phyloP scores from a whole-genome alignment of 2,329 filamentous ascomycete species.

The Leptographium galeiforme region DNA sequence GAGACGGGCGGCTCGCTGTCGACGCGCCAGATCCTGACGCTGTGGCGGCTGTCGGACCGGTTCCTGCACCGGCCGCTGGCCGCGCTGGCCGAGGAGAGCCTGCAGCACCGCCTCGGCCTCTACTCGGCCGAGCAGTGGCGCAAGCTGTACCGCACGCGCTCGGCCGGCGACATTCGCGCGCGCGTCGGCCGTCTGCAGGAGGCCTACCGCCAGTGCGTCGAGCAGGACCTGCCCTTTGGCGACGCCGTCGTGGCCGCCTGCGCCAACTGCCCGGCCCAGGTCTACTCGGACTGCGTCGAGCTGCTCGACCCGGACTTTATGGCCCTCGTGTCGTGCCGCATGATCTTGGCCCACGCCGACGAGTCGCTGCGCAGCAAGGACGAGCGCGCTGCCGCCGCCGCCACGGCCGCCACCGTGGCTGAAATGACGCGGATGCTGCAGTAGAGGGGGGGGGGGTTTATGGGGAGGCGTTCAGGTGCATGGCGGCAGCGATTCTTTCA shows the following conservation, averaged over 20 bases:
- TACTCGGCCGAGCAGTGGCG: conserved; percentile 12
- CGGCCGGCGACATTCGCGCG: conserved; percentile 8
- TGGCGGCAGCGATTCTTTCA: too few relatives aligned
- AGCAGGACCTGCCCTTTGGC: conserved; percentile 11
- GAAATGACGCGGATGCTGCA: neutral
- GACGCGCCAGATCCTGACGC: conserved; percentile 12
- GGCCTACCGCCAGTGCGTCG: conserved; percentile 10
- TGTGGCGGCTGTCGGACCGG: conserved; percentile 13
- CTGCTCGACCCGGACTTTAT: conserved; percentile 13
- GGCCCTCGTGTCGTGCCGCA: conserved; percentile 10
- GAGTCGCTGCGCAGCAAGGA: conserved; percentile 7
- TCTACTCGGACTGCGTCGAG: conserved; percentile 10
- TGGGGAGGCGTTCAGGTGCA: too few relatives aligned
- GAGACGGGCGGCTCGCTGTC: conserved; percentile 13
- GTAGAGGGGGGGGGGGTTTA: neutral
- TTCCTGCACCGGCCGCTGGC: conserved; percentile 9
- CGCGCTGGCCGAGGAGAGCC: conserved; percentile 10
- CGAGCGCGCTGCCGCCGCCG: neutral
- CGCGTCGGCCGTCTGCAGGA: conserved; percentile 11
- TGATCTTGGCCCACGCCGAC: conserved; percentile 12
- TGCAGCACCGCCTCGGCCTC: conserved; percentile 12
- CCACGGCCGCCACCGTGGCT: neutral
- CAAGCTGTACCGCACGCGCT: conserved; percentile 11
- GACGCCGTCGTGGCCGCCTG: conserved; percentile 8
- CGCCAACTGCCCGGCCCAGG: conserved; percentile 13